A percentile compares a stretch with the other conserved stretches of the same genome.
Conservation (phyloP, 305 asterid species). For the Caryopteris hybrid region DNA sequence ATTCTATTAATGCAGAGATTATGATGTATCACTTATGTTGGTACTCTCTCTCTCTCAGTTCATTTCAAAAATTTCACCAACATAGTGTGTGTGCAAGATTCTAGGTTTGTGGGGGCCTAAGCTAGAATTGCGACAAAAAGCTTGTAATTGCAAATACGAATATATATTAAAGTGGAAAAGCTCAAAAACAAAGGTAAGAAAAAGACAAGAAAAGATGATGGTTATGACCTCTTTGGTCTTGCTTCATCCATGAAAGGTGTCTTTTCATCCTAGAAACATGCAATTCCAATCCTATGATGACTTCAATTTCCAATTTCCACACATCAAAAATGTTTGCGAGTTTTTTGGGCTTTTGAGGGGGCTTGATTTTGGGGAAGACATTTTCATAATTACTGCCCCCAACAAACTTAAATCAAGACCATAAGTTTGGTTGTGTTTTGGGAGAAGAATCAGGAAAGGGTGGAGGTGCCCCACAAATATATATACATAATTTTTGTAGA, state of each 20-base stretch:
- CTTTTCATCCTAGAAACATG: background rate
- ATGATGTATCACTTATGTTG: too few relatives aligned
- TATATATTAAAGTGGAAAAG: slow-evolving; percentile 1
- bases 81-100: background rate
- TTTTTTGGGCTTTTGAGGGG: too few relatives aligned
- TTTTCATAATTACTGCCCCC: too few relatives aligned
- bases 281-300: background rate
- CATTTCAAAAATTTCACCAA: background rate
- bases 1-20: too few relatives aligned
- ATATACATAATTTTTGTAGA: too few relatives aligned
- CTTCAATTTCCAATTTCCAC: background rate
- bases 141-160: too few relatives aligned
- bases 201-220: background rate
- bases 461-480: too few relatives aligned
- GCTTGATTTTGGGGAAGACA: background rate
- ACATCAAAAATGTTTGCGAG: background rate
- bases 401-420: too few relatives aligned
- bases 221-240: background rate
- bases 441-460: too few relatives aligned
- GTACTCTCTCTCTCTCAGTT: background rate
- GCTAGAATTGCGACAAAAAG: slow-evolving; percentile 11
- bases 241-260: background rate
- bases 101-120: slow-evolving; percentile 12
- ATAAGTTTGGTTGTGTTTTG: too few relatives aligned
- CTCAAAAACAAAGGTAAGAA: background rate